phyloP scores from a whole-genome alignment of 192 early-diverging fungal species.

The Entrophospora sp. region DNA sequence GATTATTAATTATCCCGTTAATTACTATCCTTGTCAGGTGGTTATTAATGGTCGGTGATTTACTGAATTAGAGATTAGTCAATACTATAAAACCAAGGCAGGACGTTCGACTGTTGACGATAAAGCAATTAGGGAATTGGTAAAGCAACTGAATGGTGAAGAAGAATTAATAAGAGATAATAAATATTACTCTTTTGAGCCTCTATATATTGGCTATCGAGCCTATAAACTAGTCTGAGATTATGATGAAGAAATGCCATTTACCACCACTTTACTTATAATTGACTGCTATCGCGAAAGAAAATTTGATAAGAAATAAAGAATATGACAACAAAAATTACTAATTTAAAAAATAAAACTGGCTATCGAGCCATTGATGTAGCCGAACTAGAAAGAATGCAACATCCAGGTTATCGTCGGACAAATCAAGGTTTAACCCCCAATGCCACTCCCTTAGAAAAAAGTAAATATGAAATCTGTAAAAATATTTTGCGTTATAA shows the following conservation, averaged over 20 bases:
- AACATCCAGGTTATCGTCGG: neutral
- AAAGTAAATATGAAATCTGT: neutral
- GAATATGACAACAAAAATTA: neutral
- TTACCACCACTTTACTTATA: neutral
- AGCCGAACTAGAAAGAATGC: neutral
- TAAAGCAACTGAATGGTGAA: neutral
- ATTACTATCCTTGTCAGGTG: no score
- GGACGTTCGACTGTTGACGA: no score
- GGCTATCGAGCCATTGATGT: neutral
- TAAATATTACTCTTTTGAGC: neutral
- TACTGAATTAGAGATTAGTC: no score
- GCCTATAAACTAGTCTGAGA: slow-evolving; percentile 1
- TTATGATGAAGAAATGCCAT: neutral
- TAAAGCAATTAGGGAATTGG: neutral
- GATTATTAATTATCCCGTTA: no score
- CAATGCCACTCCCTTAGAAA: neutral
- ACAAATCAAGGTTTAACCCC: neutral
- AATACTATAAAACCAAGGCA: no score
- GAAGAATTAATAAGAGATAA: neutral
- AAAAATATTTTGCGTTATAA: neutral
- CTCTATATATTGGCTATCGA: neutral
- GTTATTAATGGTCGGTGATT: no score
- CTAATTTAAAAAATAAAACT: neutral
- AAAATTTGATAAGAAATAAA: neutral
- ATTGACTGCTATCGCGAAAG: neutral